phyloP scores from a whole-genome alignment of 2,329 filamentous ascomycete genomes.

The Sporothrix mexicana region DNA sequence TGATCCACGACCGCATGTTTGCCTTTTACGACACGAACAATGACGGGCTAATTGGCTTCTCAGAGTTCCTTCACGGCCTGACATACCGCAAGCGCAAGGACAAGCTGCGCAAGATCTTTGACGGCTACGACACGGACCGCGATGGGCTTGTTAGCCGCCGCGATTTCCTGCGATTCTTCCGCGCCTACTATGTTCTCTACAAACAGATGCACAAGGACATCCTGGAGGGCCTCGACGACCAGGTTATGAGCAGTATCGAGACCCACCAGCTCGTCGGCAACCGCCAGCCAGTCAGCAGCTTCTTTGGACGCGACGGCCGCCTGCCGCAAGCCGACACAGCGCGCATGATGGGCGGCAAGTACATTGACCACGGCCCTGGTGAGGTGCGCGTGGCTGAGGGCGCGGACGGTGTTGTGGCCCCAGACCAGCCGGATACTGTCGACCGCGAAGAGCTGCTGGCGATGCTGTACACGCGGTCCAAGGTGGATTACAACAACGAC shows the following conservation, averaged over 20 bases:
- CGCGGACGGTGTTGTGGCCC: slow-evolving; percentile 61
- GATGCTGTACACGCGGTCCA: slow-evolving; percentile 51
- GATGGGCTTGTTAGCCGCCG: slow-evolving; percentile 85
- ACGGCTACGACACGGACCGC: slow-evolving; percentile 87
- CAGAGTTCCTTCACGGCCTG: slow-evolving; percentile 86
- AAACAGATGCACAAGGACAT: slow-evolving; percentile 89
- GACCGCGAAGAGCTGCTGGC: slow-evolving; percentile 37
- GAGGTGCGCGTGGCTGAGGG: slow-evolving; percentile 68
- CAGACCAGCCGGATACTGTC: slow-evolving; percentile 60
- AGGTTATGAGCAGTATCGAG: slow-evolving; percentile 75
- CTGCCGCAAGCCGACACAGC: slow-evolving; percentile 68
- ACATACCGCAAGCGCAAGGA: slow-evolving; percentile 63
- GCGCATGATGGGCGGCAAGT: slow-evolving; percentile 70
- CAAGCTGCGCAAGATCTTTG: slow-evolving; percentile 52
- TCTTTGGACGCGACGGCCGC: slow-evolving; percentile 74
- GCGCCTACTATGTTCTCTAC: slow-evolving; percentile 89
- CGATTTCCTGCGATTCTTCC: slow-evolving; percentile 90
- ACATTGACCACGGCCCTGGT: slow-evolving; percentile 61
- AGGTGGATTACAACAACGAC: neutral
- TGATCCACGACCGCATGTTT: slow-evolving; percentile 96
- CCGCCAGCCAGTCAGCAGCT: slow-evolving; percentile 74
- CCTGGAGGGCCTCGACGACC: slow-evolving; percentile 76
- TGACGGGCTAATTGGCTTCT: slow-evolving; percentile 87
- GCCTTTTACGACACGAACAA: slow-evolving; percentile 92
- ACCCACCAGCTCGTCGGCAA: slow-evolving; percentile 77